These are phyloP conservation scores for Penicillium verrucosum DNA, from an alignment of 2,329 filamentous ascomycete genomes.

Conservation along the genomic window DNA sequence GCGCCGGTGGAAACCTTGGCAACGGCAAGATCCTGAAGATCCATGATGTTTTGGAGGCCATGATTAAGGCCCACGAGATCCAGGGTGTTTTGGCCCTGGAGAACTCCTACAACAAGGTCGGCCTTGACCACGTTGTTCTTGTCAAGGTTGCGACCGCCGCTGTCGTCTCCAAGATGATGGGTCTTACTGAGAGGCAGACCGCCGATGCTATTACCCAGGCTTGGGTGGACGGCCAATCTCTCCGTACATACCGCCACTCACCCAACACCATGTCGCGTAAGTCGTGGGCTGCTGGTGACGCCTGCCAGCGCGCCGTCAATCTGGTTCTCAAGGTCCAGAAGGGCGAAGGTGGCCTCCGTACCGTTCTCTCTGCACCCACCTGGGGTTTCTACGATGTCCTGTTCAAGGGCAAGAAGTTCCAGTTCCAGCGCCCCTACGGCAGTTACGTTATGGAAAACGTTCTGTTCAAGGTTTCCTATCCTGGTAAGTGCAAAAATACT, in stretches of 20 bases:
- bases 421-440: constrained; percentile 93
- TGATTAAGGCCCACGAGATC: constrained; percentile 99
- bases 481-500: constrained; percentile 56
- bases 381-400: constrained; percentile 99
- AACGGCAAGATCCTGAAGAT: constrained; percentile 79
- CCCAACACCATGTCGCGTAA: constrained; percentile 99
- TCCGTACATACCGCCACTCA: constrained; percentile 94
- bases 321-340: constrained; percentile 85
- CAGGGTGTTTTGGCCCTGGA: constrained; percentile 94
- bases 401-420: constrained; percentile 92
- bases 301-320: constrained; percentile 92
- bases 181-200: constrained; percentile 83
- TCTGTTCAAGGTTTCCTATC: constrained; percentile 99
- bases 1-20: constrained; percentile 71
- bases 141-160: constrained; percentile 97
- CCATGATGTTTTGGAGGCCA: constrained; percentile 87
- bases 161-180: constrained; percentile 92
- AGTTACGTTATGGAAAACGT: constrained; percentile 99
- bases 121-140: constrained; percentile 93
- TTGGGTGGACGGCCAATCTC: constrained; percentile 92
- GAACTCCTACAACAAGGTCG: constrained; percentile 99
- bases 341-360: constrained; percentile 87
- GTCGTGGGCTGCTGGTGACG: constrained; percentile 97
- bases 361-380: constrained; percentile 83
- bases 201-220: constrained; percentile 94